phyloP scores from a whole-genome alignment of 2,329 filamentous ascomycete genomes.

The Pseudocercospora musae region DNA sequence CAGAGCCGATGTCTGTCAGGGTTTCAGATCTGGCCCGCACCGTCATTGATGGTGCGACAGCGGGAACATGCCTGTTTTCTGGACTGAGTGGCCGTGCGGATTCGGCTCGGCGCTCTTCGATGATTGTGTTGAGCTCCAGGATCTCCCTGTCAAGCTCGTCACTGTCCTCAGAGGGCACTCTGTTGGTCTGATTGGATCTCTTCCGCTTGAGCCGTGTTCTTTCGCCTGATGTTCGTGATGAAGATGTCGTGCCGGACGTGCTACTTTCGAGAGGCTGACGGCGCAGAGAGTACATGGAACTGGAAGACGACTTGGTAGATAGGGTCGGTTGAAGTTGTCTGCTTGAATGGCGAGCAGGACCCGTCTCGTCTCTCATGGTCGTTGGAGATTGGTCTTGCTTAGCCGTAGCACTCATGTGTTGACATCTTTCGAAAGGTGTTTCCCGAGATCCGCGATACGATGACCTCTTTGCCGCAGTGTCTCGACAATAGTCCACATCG shows the following conservation, averaged over 20 bases:
- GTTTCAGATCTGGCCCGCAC: slow-evolving; percentile 48
- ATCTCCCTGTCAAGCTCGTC: slow-evolving; percentile 44
- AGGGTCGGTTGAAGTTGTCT: slow-evolving; percentile 10
- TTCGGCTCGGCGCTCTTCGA: slow-evolving; percentile 46
- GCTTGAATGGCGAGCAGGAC: not conserved
- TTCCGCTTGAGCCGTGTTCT: slow-evolving; percentile 38
- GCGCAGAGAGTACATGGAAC: slow-evolving; percentile 37
- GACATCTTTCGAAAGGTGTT: slow-evolving; percentile 14
- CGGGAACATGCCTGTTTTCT: slow-evolving; percentile 42
- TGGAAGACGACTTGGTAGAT: slow-evolving; percentile 25
- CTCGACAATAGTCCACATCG: not conserved
- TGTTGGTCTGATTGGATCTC: slow-evolving; percentile 28
- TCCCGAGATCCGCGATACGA: slow-evolving; percentile 15
- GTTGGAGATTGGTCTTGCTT: not conserved
- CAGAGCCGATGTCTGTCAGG: slow-evolving; percentile 48
- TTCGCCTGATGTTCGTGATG: slow-evolving; percentile 26
- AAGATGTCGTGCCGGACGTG: slow-evolving; percentile 9
- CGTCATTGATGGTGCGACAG: slow-evolving; percentile 45
- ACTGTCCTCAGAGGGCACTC: slow-evolving; percentile 12
- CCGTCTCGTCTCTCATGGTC: not conserved
- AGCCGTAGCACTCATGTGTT: slow-evolving; percentile 11
- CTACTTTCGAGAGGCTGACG: slow-evolving; percentile 31
- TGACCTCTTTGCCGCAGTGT: not conserved
- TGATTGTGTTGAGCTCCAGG: slow-evolving; percentile 48
- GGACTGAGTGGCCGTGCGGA: slow-evolving; percentile 25